These are phyloP conservation scores for Penicillium egyptiacum DNA, from an alignment of 495 filamentous ascomycete species.

Conservation along the genomic window DNA sequence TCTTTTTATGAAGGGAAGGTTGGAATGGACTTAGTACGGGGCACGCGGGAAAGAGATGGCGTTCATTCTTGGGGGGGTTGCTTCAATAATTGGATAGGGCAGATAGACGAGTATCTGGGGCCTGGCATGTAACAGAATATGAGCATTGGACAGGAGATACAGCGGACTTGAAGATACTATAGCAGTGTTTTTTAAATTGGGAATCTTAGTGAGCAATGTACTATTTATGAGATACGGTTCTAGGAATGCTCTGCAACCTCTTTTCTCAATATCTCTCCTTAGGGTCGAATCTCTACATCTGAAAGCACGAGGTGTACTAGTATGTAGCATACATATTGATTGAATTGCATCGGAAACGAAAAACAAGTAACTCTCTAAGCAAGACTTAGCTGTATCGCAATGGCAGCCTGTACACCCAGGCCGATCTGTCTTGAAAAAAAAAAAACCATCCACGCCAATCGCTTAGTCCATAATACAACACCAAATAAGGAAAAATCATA, in stretches of 20 bases:
- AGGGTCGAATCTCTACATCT: background rate
- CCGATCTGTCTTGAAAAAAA: conserved; percentile 19
- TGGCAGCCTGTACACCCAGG: conserved; percentile 19
- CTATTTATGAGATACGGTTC: conserved; percentile 6
- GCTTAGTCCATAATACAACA: conserved; percentile 23
- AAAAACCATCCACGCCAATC: conserved; percentile 28
- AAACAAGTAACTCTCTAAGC: conserved; percentile 23
- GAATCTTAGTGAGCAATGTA: conserved; percentile 8
- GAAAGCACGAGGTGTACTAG: background rate
- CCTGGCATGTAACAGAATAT: conserved; percentile 2
- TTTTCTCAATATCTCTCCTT: background rate
- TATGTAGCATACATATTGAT: conserved; percentile 15
- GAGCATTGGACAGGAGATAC: conserved; percentile 12
- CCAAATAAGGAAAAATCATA: conserved; percentile 14
- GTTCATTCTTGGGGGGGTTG: conserved; percentile 8
- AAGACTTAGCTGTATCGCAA: conserved; percentile 18
- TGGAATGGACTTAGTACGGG: background rate
- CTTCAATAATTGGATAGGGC: background rate
- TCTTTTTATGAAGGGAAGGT: background rate
- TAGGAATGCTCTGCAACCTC: background rate
- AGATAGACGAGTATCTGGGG: background rate
- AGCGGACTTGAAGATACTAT: background rate
- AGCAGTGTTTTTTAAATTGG: background rate
- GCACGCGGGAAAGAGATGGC: conserved; percentile 6
- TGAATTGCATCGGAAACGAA: conserved; percentile 13